A percentile compares a stretch with the other conserved stretches of the same genome.
phyloP scores from a whole-genome alignment of 441 rosid genomes.

The Brassica balearica region DNA sequence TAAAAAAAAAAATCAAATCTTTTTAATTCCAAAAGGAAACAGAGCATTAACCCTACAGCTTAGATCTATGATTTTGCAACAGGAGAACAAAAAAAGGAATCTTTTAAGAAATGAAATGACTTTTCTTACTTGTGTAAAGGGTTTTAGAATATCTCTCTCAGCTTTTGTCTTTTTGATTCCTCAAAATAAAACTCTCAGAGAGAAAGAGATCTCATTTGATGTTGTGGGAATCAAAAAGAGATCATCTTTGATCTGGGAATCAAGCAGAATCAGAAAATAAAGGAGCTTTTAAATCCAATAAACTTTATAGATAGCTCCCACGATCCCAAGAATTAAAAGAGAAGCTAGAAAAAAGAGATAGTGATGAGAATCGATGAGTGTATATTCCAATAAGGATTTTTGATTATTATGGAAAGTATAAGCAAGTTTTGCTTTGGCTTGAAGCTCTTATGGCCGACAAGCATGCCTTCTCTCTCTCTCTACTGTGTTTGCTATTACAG shows the following conservation, averaged over 20 bases:
- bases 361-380: slow-evolving; percentile 46
- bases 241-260: slow-evolving; percentile 36
- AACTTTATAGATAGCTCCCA: slow-evolving; percentile 34
- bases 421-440: slow-evolving; percentile 42
- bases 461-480: slow-evolving; percentile 59
- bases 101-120: slow-evolving; percentile 1
- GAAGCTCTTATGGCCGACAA: slow-evolving; percentile 90
- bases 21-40: slow-evolving; percentile 5
- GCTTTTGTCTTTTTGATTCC: slow-evolving; percentile 37
- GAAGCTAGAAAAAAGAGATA: slow-evolving; percentile 30
- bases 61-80: slow-evolving; percentile 38
- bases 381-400: slow-evolving; percentile 45
- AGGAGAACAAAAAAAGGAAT: background rate
- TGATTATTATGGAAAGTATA: slow-evolving; percentile 32
- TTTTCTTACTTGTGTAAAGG: slow-evolving; percentile 25
- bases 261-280: slow-evolving; percentile 42
- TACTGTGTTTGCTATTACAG: slow-evolving; percentile 26
- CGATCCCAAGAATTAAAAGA: slow-evolving; percentile 45
- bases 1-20: slow-evolving; percentile 4
- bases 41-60: background rate
- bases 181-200: slow-evolving; percentile 16
- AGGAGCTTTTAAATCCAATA: slow-evolving; percentile 23
- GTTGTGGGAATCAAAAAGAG: slow-evolving; percentile 26
- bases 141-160: slow-evolving; percentile 8
- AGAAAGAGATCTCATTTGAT: slow-evolving; percentile 8